Evolutionary conservation across 2,329 filamentous ascomycete species (phyloP), one percentile per base, ranked within the genome.

Genomic region (Aspergillus tanneri): DNA sequence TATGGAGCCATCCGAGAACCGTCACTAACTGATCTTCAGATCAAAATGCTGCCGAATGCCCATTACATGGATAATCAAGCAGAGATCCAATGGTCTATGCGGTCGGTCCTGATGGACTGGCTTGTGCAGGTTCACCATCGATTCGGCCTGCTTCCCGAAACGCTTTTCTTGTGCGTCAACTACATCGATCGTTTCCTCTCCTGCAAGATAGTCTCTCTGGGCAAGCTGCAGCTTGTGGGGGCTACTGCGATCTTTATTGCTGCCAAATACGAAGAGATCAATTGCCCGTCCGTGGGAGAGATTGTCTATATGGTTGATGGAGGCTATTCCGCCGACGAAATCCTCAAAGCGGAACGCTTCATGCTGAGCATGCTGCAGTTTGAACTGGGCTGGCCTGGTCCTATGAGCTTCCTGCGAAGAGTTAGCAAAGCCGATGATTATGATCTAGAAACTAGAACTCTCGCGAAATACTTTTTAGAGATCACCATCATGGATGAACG

Each of bases 41-140:
- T 78, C 67, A 84, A 78, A 59, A 87, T 96, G 83, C 78, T 91
- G 32, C 93, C 93, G 1, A 91, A 93, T 63, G 79, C 90, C 3
- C 83, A 93, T 67, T 99, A 99, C 77, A 99, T 99, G 92, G 90
- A 96, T 54, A 85, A 87, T 57, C 93, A 99, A 69, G 85, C 87
- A n/a, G 92, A 97, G 70, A 95, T 99, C 48, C 89, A 96, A 67
- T 99, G 93, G 93, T 96, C 91, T 2, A 99, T 97, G 93, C 89
- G 93, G 38, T 87, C 90, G 5, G 90, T 97, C 18, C 79, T 99
- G 46, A 95, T 99, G 85, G 93, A 97, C 70, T 99, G 93, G 93
- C 79, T 99, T 35, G 87, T 97, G 38, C 91, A 99, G 69, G 93
- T 99, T 23, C 93, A 99, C 68, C 83, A 86, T 60, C 88, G 93